phyloP scores from a whole-genome alignment of 805 yeast genomes.

The Suhomyces tanzawaensis region DNA sequence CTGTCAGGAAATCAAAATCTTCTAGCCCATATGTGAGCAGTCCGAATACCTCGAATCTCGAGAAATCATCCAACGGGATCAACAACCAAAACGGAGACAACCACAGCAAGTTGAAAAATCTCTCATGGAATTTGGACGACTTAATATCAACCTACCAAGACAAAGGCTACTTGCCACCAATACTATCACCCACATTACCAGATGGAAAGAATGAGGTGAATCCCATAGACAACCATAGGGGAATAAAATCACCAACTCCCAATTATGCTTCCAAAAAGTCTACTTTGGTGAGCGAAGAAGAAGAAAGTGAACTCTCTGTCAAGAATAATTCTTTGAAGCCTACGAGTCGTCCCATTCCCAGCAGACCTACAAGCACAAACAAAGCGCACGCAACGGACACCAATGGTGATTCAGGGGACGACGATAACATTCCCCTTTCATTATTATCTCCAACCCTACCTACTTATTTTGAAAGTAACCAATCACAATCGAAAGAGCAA shows the following conservation, averaged over 20 bases:
- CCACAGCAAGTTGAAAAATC: slow-evolving; percentile 4
- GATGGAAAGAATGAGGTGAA: slow-evolving; percentile 1
- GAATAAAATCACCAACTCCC: background rate
- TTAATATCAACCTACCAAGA: slow-evolving; percentile 33
- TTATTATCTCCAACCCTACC: slow-evolving; percentile 36
- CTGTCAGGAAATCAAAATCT: slow-evolving; percentile 13
- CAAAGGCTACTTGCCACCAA: slow-evolving; percentile 34
- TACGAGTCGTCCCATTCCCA: no score
- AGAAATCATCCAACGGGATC: background rate
- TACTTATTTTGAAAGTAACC: slow-evolving; percentile 18
- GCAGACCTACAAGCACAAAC: no score
- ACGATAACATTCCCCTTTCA: slow-evolving; percentile 29
- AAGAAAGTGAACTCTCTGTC: slow-evolving; percentile 1
- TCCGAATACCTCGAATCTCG: slow-evolving; percentile 3
- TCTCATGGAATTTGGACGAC: slow-evolving; percentile 40
- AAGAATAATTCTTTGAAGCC: background rate
- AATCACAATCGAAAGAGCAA: background rate
- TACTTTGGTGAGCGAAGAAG: background rate
- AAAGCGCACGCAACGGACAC: background rate
- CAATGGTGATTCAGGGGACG: slow-evolving; percentile 10
- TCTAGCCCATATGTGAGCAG: slow-evolving; percentile 18
- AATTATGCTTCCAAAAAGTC: background rate
- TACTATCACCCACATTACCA: slow-evolving; percentile 41
- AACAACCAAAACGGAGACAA: background rate
- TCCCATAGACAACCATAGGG: background rate